Evolutionary conservation across 2,329 filamentous ascomycete species (phyloP), one percentile per base, ranked within the genome.

Genomic region (Grosmannia clavigera): DNA sequence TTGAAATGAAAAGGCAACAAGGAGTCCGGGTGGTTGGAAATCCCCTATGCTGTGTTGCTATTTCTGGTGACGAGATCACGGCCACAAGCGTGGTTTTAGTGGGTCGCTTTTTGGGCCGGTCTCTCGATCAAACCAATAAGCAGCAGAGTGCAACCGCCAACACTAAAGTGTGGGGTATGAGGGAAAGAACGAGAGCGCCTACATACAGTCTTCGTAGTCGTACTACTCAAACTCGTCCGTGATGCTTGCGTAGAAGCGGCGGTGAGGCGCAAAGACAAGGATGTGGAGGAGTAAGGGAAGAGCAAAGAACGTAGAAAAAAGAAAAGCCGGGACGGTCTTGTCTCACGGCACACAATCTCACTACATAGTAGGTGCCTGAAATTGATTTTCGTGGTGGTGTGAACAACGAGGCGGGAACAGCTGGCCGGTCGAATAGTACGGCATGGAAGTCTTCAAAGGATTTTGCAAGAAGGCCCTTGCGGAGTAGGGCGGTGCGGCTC

Each of bases 61-160:
- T 40, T 40, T 9, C 38, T 40, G 14, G 38, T 10, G 35, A 38
- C 35, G 10, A 38, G 35, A 38, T 16, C 33, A 7, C 33, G 33
- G 33, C 29, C 9, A 35, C 33, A 35, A 35, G 31, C 2, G 33
- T 9, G 6, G 33, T 35, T 35, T 9, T 10, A 35, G 43, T 48
- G 48, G 48, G 25, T 25, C 48, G 48, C 48, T 22, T 27, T 51
- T 11, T 51, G 25, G 33, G 10, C 14, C 19, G 19, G 16, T 56
- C n/a, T 27, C 10, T 29, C n/a, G 19, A 29, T 16, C 12, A 25
- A n/a, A 40, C 63, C 64, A 64, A 64, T 64, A 43, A 58, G 59
- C 62, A 51, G 38, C 54, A 54, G 6, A 22, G 61, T 65, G 57
- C 61, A 66, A 46, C 63, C 64, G 63, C 64, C 64, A 33, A 61